phyloP scores from a whole-genome alignment of 257 asterid species.

The Ophiorrhiza pumila region DNA sequence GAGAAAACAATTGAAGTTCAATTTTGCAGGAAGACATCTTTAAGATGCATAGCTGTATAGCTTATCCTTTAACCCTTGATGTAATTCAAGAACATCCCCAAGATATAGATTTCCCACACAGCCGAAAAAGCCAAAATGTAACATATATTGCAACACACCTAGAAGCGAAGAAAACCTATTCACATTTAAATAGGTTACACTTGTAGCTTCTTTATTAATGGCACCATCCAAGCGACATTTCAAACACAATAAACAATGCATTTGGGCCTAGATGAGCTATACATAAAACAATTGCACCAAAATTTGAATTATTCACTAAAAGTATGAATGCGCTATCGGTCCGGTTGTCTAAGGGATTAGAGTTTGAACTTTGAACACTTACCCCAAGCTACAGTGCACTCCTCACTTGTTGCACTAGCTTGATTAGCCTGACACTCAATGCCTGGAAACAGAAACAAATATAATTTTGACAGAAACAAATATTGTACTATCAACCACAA shows the following conservation, averaged over 20 bases:
- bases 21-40: background rate
- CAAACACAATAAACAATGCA: background rate
- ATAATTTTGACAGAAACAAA: no score
- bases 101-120: background rate
- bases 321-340: no score
- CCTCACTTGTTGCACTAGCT: conserved; percentile 97
- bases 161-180: background rate
- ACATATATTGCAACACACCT: background rate
- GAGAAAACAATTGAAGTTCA: background rate
- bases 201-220: no score
- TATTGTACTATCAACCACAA: background rate
- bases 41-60: background rate
- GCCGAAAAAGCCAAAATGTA: background rate
- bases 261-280: background rate
- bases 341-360: background rate
- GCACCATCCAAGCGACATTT: no score
- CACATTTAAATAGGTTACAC: no score
- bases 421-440: conserved; percentile 99
- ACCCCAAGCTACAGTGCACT: conserved; percentile 99
- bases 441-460: conserved; percentile 42
- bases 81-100: background rate
- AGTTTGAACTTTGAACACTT: conserved; percentile 28
- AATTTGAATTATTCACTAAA: background rate
- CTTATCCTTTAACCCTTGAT: background rate
- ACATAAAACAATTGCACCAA: background rate